Conservation (phyloP, 345 rosid species). For the Arabis hirsuta region DNA sequence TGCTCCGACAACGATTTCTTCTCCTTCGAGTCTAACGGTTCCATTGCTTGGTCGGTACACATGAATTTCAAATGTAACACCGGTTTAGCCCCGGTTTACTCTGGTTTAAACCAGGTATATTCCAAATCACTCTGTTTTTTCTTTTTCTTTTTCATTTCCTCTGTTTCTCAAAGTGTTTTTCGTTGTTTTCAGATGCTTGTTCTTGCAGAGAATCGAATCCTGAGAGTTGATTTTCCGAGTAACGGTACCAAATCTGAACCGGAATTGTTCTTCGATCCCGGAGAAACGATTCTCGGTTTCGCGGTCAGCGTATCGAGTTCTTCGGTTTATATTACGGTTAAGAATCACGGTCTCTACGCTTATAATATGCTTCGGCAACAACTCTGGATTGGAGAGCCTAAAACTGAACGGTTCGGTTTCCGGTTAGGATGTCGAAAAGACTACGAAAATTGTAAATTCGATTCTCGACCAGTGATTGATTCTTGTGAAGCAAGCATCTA, state of each 20-base stretch:
- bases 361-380: slow-evolving; percentile 46
- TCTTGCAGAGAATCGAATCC: slow-evolving; percentile 74
- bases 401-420: slow-evolving; percentile 59
- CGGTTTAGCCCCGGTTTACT: slow-evolving; percentile 59
- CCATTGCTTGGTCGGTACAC: slow-evolving; percentile 73
- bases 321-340: slow-evolving; percentile 62
- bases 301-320: slow-evolving; percentile 67
- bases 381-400: slow-evolving; percentile 84
- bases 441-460: slow-evolving; percentile 61
- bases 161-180: not conserved
- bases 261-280: slow-evolving; percentile 67
- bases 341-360: slow-evolving; percentile 67
- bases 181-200: slow-evolving; percentile 59
- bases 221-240: slow-evolving; percentile 50
- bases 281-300: slow-evolving; percentile 62
- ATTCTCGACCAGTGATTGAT: slow-evolving; percentile 71
- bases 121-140: slow-evolving; percentile 10
- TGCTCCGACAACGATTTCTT: slow-evolving; percentile 67
- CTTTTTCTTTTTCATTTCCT: not conserved
- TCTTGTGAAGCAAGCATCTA: slow-evolving; percentile 74
- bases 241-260: slow-evolving; percentile 52
- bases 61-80: slow-evolving; percentile 63
- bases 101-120: slow-evolving; percentile 62
- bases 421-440: slow-evolving; percentile 70
- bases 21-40: slow-evolving; percentile 75